Evolutionary conservation across 306 rosid genomes (phyloP).

Genomic region (Begonia loranthoides): DNA sequence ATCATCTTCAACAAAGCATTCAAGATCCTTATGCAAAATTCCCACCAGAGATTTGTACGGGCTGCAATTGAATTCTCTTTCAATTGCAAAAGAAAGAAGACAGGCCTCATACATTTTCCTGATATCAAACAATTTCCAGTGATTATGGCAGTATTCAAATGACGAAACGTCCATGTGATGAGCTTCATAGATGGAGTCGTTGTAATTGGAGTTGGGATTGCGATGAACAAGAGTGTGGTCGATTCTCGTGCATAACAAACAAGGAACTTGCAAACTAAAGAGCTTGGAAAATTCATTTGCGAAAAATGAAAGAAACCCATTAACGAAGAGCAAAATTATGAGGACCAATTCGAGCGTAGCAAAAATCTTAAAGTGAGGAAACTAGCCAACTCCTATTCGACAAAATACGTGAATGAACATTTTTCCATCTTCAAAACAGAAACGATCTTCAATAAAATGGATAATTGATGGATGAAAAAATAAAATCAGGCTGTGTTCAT

Average conservation of each 20-base stretch:
- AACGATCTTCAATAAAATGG: background rate
- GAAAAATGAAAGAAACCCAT: conserved; percentile 52
- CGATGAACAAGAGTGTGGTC: conserved; percentile 46
- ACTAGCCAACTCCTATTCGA: conserved; percentile 42
- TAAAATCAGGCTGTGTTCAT: background rate
- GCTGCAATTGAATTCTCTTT: conserved; percentile 50
- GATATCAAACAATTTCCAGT: conserved; percentile 59
- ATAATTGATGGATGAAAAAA: background rate
- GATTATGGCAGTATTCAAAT: conserved; percentile 67
- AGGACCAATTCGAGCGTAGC: conserved; percentile 76
- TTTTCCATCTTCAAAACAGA: conserved; percentile 19
- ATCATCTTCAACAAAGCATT: conserved; percentile 53
- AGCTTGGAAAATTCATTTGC: conserved; percentile 67
- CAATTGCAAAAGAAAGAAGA: conserved; percentile 69
- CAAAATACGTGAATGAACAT: conserved; percentile 34
- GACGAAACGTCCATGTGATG: conserved; percentile 71
- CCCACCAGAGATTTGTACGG: conserved; percentile 74
- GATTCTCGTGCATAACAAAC: conserved; percentile 67
- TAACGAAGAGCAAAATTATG: conserved; percentile 49
- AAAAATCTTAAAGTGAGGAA: conserved; percentile 51
- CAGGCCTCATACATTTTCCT: conserved; percentile 77
- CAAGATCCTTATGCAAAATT: conserved; percentile 73
- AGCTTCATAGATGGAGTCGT: conserved; percentile 54
- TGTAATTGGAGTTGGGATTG: conserved; percentile 49
- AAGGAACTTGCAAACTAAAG: conserved; percentile 56